Percentiles rank a stretch among this genome's conserved stretches.
Conservation (phyloP, 805 yeast genomes). For the Saturnispora mendoncae region DNA sequence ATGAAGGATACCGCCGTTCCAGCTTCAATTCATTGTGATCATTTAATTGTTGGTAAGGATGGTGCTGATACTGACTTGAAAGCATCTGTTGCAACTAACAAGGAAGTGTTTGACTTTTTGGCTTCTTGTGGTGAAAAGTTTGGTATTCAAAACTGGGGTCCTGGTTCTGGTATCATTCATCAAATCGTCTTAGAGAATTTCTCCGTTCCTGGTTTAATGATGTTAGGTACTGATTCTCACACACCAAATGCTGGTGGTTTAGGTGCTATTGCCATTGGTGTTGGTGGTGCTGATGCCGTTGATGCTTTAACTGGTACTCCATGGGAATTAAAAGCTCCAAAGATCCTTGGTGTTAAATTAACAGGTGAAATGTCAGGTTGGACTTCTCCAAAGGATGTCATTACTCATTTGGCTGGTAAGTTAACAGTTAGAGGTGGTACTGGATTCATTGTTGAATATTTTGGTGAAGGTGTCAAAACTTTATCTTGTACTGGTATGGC, state of each 20-base stretch:
- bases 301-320: constrained; percentile 91
- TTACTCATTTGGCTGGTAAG: constrained; percentile 85
- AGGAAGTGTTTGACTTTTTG: constrained; percentile 90
- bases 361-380: constrained; percentile 90
- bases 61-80: constrained; percentile 83
- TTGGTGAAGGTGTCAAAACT: constrained; percentile 88
- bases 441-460: constrained; percentile 92
- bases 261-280: constrained; percentile 97
- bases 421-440: constrained; percentile 98
- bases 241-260: constrained; percentile 98
- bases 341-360: constrained; percentile 87
- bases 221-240: constrained; percentile 95
- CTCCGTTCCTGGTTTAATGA: constrained; percentile 94
- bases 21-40: constrained; percentile 96
- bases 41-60: constrained; percentile 89
- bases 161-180: constrained; percentile 97
- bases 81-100: constrained; percentile 80
- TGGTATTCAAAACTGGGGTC: constrained; percentile 98
- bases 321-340: constrained; percentile 98
- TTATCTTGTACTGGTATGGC: constrained; percentile 99
- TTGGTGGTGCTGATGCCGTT: constrained; percentile 99
- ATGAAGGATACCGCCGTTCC: constrained; percentile 88
- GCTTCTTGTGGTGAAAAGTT: constrained; percentile 87
- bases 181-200: constrained; percentile 94
- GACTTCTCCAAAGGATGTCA: constrained; percentile 96